phyloP scores from a whole-genome alignment of 2,329 filamentous ascomycete species.

The Colletotrichum sp. region DNA sequence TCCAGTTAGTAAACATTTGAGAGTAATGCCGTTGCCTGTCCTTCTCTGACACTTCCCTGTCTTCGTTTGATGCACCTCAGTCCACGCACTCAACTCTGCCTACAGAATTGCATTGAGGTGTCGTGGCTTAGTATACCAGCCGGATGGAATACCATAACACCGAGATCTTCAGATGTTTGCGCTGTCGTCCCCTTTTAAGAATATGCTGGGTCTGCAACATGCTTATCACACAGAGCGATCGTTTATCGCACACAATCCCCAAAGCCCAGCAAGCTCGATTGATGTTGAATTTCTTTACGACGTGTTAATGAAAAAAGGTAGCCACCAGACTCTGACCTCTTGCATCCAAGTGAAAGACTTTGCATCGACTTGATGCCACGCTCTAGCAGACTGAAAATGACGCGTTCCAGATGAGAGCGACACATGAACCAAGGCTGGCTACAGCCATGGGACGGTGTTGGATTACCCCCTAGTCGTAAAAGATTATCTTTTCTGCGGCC shows the following conservation, averaged over 20 bases:
- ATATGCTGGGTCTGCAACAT: not conserved
- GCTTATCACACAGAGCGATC: not conserved
- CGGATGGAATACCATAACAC: not conserved
- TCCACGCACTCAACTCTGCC: not conserved
- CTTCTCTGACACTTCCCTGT: not conserved
- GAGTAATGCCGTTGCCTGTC: not conserved
- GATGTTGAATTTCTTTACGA: not conserved
- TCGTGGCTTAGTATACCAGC: not conserved
- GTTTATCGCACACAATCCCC: not conserved
- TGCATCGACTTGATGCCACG: not conserved
- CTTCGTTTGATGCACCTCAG: not conserved
- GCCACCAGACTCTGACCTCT: not conserved
- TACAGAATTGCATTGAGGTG: not conserved
- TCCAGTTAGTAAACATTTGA: not conserved
- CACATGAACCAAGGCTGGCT: not conserved
- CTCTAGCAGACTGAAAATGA: not conserved
- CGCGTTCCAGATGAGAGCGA: not conserved
- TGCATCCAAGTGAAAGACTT: not conserved
- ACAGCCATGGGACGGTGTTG: not conserved
- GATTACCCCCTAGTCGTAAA: accelerated
- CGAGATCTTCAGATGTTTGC: not conserved
- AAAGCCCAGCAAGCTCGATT: not conserved
- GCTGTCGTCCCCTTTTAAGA: not conserved
- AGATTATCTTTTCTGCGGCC: not conserved
- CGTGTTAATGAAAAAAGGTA: not conserved